Percentiles rank a stretch among this genome's conserved stretches.
Conservation (phyloP, 1,139 yeast genomes). For the Wickerhamiella pararugosa region DNA sequence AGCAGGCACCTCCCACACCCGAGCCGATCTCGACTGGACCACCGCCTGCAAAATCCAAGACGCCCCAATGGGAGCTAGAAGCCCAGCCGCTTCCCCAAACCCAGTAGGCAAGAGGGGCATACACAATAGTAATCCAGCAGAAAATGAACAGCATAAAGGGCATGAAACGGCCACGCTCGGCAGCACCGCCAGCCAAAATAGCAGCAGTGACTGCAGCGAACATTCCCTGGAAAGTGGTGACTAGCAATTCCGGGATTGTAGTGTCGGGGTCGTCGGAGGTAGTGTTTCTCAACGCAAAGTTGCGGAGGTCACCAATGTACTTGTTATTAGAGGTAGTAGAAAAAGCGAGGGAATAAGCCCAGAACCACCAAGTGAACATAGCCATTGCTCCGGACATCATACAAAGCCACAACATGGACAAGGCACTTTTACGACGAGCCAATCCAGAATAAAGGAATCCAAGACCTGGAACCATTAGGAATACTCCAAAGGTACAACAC, state of each 20-base stretch:
- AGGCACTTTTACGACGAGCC: conserved; percentile 81
- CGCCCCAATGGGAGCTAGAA: conserved; percentile 55
- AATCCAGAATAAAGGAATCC: conserved; percentile 88
- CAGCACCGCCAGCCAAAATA: conserved; percentile 86
- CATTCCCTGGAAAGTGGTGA: conserved; percentile 80
- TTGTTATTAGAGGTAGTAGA: conserved; percentile 60
- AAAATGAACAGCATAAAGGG: conserved; percentile 76
- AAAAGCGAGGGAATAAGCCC: conserved; percentile 93
- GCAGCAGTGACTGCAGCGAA: conserved; percentile 82
- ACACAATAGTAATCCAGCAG: conserved; percentile 81
- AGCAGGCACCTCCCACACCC: conserved; percentile 82
- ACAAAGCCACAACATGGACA: conserved; percentile 75
- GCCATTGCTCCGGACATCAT: conserved; percentile 68
- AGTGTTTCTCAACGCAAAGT: conserved; percentile 66
- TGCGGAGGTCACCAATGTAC: conserved; percentile 72
- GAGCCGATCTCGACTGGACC: conserved; percentile 92
- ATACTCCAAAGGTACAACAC: conserved; percentile 54
- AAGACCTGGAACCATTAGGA: conserved; percentile 90
- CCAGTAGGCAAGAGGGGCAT: conserved; percentile 91
- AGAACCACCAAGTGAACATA: conserved; percentile 85
- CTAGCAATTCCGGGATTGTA: conserved; percentile 67
- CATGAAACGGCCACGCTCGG: conserved; percentile 80
- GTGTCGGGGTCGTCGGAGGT: conserved; percentile 37
- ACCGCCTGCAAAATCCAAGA: conserved; percentile 92
- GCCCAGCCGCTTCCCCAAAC: conserved; percentile 98